Percentiles rank a stretch among this genome's conserved stretches.
Conservation (phyloP, 129 eudicot species). For the Smallanthus sonchifolius region DNA sequence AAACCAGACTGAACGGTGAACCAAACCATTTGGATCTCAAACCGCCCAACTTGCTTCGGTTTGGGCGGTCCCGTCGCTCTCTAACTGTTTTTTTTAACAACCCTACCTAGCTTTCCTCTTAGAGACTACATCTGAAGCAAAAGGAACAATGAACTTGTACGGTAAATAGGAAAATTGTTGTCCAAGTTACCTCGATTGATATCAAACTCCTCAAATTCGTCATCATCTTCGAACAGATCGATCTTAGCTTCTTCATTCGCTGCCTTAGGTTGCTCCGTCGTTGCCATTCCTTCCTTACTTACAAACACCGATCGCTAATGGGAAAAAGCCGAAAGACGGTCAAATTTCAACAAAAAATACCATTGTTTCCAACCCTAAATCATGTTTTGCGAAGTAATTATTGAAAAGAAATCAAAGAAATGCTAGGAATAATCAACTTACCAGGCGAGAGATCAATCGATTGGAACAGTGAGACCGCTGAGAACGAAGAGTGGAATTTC, state of each 20-base stretch:
- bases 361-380: background rate
- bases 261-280: constrained; percentile 42
- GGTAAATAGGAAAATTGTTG: background rate
- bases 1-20: too few species aligned
- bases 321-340: background rate
- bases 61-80: too few species aligned
- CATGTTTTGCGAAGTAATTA: background rate
- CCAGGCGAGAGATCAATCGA: background rate
- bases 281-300: constrained; percentile 37
- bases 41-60: too few species aligned
- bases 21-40: too few species aligned
- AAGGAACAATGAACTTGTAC: background rate
- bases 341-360: background rate
- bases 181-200: constrained; percentile 51
- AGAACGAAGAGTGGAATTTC: background rate
- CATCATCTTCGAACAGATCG: constrained; percentile 73
- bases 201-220: constrained; percentile 67
- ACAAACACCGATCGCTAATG: background rate
- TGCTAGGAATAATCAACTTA: background rate
- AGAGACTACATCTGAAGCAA: background rate
- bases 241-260: constrained; percentile 57
- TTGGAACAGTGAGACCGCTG: background rate
- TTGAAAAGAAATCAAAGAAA: background rate
- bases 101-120: background rate
- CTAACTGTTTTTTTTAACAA: too few species aligned